Evolutionary conservation across 352 stramenopile genomes (phyloP), one percentile per base, ranked within the genome.

Genomic region (Globisporangium iwayamae): DNA sequence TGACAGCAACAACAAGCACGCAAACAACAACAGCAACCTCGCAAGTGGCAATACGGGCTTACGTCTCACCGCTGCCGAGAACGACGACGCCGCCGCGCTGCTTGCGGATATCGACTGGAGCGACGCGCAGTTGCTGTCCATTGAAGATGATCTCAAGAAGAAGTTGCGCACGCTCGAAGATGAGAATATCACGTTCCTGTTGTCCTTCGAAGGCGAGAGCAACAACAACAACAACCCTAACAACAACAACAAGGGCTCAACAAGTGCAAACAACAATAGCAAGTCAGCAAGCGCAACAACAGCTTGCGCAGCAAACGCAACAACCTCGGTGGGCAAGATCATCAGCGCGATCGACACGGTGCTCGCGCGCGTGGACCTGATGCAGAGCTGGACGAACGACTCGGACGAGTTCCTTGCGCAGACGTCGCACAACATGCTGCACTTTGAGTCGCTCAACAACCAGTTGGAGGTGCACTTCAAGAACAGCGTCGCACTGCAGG

Each of bases 391-490:
- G 83, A 90, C 80, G 13, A 74, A 82, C 60, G 81, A 89, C 16
- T 84, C 78, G 4, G 71, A 80, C 47, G 76, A 88, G 34, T 75
- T 74, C 18, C 71, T 93, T 2, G 78, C 76, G 1, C 68, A 85
- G 22, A 89, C 79, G 1, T 88, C 84, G 2, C 72, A 74, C 32
- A 87, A 81, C 62, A 90, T 93, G 80, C 60, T 80, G 32, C 84
- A 93, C 58, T 93, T 93, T 32, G 84, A 93, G 61, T 71, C 81
- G 20, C 73, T 88, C 50, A 93, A 93, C 58, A 93, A 90, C 60
- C 80, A 93, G 32, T 67, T 93, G 41, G 84, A 93, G 60, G 72
- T 93, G 56, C 74, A 91, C 56, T 93, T 90, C 67, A 89, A 89
- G 62, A 92, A 92, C 73, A 88, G 71, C 43, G 81, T 90, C 10